Base-by-base conservation (phyloP, 805 yeast species). In the Candida incommunis region DNA sequence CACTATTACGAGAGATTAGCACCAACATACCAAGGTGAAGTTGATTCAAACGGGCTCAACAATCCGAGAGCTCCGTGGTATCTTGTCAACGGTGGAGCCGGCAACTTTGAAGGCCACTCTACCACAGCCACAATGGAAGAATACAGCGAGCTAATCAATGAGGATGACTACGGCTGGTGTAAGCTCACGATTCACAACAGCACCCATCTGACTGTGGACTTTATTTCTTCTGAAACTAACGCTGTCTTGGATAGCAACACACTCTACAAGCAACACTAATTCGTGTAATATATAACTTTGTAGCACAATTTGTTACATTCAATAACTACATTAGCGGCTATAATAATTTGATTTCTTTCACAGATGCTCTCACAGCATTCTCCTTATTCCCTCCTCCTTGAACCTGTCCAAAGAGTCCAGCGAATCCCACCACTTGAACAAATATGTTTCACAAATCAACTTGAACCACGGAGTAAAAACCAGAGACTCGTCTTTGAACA, bases 381-480 rank as follows among this genome's bases (percentile, higher is more conserved):
- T 58, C 22, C 56, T 55, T 43, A 64, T 58, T 18, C 43, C 46
- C 16, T 45, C 42, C 43, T 72, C 74, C 45, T 64, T 61, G 53
- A 63, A 66, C 35, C 72, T 76, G 41, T 66, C 59, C 50, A 84
- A 68, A 49, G 72, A 66, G 58, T 75, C 78, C 50, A 88, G 68
- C 48, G 76, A 70, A 23, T 71, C 75, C 99, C 99, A 92, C 99
- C 99, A 92, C 50, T 82, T 70, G 67, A 83, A 92, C 58, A 92
- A 69, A 58, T 84, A 85, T 41, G 83, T 76, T 60, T 92, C 88
- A 62, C 98, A 92, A 54, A 92, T 92, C 52, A 92, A 74, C 64
- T 85, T 86, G 70, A 92, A 92, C 99, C 99, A 92, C 3, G 99
- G 99, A 3, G 99, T 92, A 66, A 92, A 92, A 9, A 75, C 69